phyloP scores from a whole-genome alignment of 192 early-diverging fungal species.

The Coemansia sp. region DNA sequence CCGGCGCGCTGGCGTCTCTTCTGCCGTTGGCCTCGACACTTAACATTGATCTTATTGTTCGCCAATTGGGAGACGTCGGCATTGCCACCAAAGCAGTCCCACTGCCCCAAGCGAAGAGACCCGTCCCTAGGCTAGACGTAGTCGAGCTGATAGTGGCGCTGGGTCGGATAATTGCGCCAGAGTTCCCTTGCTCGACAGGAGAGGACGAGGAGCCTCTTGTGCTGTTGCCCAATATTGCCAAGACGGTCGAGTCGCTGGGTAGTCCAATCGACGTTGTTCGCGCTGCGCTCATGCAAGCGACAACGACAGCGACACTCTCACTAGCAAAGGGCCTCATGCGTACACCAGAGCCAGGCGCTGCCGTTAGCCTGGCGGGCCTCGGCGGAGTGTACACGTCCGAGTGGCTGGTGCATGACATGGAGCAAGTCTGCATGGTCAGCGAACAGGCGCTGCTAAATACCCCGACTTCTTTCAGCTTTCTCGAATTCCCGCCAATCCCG shows the following conservation, averaged over 20 bases:
- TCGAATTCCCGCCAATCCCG: slow-evolving; percentile 1
- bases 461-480: not conserved
- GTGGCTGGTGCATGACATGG: slow-evolving; percentile 10
- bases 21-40: not conserved
- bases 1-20: not conserved
- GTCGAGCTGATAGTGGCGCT: not conserved
- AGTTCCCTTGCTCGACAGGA: not conserved
- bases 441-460: slow-evolving; percentile 17
- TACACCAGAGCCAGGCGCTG: not conserved
- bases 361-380: slow-evolving; percentile 19
- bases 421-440: slow-evolving; percentile 9
- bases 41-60: not conserved
- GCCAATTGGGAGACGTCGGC: not conserved
- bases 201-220: not conserved
- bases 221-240: not conserved
- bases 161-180: not conserved
- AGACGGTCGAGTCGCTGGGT: slow-evolving; percentile 3
- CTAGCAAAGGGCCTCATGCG: slow-evolving; percentile 5
- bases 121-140: not conserved
- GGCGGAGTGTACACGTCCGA: slow-evolving; percentile 39
- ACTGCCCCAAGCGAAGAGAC: not conserved
- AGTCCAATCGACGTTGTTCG: not conserved
- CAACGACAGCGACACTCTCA: not conserved
- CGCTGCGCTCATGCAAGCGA: not conserved
- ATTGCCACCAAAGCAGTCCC: not conserved